Percentiles rank a stretch among this genome's conserved stretches.
Evolutionary conservation across 148 eudicot genomes (phyloP).

Genomic region (Chenopodium berlandieri): DNA sequence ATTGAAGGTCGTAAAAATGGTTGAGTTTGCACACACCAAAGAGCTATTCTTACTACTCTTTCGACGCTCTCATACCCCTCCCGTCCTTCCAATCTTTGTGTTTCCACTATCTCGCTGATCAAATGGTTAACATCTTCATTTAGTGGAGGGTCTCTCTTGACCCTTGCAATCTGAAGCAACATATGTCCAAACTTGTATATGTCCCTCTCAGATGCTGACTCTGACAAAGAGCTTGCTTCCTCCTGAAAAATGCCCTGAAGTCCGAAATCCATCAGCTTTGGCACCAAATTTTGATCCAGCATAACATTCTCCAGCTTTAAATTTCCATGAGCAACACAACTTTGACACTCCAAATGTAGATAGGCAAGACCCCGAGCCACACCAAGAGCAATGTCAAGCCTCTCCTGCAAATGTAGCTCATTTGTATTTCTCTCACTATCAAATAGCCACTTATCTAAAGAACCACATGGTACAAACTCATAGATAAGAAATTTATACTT

Average conservation of each 20-base stretch:
- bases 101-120: conserved; percentile 29
- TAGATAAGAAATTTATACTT: conserved; percentile 40
- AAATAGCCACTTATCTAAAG: conserved; percentile 49
- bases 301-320: conserved; percentile 54
- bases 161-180: conserved; percentile 42
- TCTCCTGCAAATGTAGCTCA: conserved; percentile 34
- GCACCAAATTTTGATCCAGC: conserved; percentile 50
- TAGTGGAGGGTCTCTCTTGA: conserved; percentile 29
- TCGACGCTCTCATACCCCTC: conserved; percentile 41
- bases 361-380: conserved; percentile 54
- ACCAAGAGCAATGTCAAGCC: conserved; percentile 52
- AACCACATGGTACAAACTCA: conserved; percentile 48
- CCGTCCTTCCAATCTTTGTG: conserved; percentile 17
- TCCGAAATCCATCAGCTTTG: conserved; percentile 62
- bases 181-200: conserved; percentile 49
- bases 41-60: conserved; percentile 47
- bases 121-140: conserved; percentile 28
- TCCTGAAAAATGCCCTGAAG: conserved; percentile 29
- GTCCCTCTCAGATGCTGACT: conserved; percentile 50
- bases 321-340: conserved; percentile 52
- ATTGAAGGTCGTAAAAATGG: conserved; percentile 60
- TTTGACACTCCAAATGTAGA: conserved; percentile 55
- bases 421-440: conserved; percentile 18
- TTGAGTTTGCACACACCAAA: conserved; percentile 65
- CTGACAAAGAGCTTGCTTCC: conserved; percentile 37